Conservation (phyloP, 805 yeast species). For the Jamesozyma rosinii region DNA sequence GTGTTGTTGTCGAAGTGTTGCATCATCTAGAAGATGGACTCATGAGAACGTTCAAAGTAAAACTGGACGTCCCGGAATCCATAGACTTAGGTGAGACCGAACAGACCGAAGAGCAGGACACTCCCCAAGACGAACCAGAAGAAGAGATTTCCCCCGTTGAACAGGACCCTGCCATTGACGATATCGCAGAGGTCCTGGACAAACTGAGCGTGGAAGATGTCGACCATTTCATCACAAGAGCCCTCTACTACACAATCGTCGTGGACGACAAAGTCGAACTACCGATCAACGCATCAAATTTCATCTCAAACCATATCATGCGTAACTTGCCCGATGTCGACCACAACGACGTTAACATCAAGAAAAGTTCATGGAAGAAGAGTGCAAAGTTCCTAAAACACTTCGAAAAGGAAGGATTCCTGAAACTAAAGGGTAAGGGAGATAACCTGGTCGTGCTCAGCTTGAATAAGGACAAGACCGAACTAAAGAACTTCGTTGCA, state of each 20-base stretch:
- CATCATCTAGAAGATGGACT: conserved; percentile 64
- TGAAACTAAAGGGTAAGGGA: conserved; percentile 73
- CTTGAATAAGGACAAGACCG: conserved; percentile 40
- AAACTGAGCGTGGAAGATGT: conserved; percentile 51
- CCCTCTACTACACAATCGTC: conserved; percentile 62
- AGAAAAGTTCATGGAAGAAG: conserved; percentile 84
- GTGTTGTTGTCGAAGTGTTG: conserved; percentile 68
- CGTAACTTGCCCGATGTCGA: conserved; percentile 68
- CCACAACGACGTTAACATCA: conserved; percentile 45
- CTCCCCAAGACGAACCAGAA: neutral
- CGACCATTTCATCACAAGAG: conserved; percentile 64
- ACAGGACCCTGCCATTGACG: conserved; percentile 12
- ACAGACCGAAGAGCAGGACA: conserved; percentile 4
- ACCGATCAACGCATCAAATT: conserved; percentile 66
- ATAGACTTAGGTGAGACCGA: conserved; percentile 1
- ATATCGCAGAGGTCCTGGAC: conserved; percentile 32
- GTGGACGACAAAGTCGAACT: conserved; percentile 40
- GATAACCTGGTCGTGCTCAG: conserved; percentile 60
- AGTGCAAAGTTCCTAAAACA: conserved; percentile 75
- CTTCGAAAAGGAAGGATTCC: conserved; percentile 66
- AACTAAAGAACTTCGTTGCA: conserved; percentile 53
- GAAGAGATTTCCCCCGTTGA: conserved; percentile 6
- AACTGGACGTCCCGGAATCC: conserved; percentile 35
- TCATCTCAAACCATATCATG: conserved; percentile 61
- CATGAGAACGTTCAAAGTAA: conserved; percentile 39